Evolutionary conservation across 495 filamentous ascomycete species (phyloP).

Genomic region (Penicillium tannophilum): DNA sequence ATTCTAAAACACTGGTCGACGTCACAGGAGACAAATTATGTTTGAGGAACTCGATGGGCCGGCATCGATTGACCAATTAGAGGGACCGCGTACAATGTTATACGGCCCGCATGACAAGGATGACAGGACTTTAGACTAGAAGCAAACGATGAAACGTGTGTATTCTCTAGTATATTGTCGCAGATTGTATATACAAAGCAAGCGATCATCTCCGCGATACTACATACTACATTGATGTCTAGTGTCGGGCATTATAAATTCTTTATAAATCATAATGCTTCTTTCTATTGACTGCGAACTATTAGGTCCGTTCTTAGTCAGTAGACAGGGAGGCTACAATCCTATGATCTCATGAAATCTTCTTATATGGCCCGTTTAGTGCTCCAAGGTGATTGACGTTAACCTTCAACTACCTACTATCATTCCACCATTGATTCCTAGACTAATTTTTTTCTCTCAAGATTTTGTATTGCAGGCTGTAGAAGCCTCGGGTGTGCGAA

Average conservation of each 20-base stretch:
- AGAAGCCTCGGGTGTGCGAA: not conserved
- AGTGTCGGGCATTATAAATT: no score
- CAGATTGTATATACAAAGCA: not conserved
- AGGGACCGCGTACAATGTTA: not conserved
- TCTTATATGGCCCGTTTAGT: no score
- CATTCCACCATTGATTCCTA: no score
- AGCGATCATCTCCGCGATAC: not conserved
- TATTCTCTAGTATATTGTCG: not conserved
- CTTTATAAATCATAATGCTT: no score
- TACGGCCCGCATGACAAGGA: not conserved
- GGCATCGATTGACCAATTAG: not conserved
- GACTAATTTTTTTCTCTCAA: not conserved
- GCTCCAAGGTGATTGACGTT: no score
- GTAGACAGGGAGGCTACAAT: no score
- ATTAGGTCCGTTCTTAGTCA: no score
- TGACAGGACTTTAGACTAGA: not conserved
- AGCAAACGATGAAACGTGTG: not conserved
- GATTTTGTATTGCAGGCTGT: not conserved
- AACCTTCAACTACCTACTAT: no score
- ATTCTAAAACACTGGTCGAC: not conserved
- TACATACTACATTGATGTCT: no score
- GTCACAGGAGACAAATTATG: not conserved
- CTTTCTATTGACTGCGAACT: no score
- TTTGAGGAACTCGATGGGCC: not conserved
- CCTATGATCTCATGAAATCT: no score